Conservation (phyloP, 2,329 filamentous ascomycete genomes). For the Arthrobotrys sinensis region DNA sequence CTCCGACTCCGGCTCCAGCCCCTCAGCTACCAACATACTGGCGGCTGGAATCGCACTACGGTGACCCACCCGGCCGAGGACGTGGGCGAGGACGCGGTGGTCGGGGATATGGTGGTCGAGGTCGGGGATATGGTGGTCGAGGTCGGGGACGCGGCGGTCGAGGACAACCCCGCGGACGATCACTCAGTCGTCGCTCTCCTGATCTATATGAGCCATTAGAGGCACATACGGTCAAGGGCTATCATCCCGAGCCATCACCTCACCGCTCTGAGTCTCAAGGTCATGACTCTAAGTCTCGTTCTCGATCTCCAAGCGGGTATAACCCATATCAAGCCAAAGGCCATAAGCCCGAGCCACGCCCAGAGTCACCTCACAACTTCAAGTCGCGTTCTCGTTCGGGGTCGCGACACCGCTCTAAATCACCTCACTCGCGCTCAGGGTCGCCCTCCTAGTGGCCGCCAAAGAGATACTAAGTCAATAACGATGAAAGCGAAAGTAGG, state of each 20-base stretch:
- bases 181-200: not conserved
- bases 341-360: not conserved
- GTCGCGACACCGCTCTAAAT: not conserved
- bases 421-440: not conserved
- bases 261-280: not conserved
- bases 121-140: too few species aligned
- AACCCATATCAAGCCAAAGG: not conserved
- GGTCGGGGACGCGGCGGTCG: not conserved
- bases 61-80: not conserved
- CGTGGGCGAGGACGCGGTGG: too few species aligned
- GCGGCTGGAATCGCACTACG: not conserved
- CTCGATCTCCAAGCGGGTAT: not conserved
- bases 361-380: not conserved
- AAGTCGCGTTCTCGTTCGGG: not conserved
- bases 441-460: not conserved
- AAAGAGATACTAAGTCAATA: not conserved
- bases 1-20: not conserved
- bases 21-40: not conserved
- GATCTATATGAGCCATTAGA: not conserved
- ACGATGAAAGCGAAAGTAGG: not conserved
- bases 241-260: constrained; percentile 1
- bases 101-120: too few species aligned
- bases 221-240: not conserved
- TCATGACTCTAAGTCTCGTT: not conserved
- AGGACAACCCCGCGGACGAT: not conserved